A percentile compares a stretch with the other conserved stretches of the same genome.
phyloP scores from a whole-genome alignment of 495 filamentous ascomycete species.

The Lasiosphaeria miniovina region DNA sequence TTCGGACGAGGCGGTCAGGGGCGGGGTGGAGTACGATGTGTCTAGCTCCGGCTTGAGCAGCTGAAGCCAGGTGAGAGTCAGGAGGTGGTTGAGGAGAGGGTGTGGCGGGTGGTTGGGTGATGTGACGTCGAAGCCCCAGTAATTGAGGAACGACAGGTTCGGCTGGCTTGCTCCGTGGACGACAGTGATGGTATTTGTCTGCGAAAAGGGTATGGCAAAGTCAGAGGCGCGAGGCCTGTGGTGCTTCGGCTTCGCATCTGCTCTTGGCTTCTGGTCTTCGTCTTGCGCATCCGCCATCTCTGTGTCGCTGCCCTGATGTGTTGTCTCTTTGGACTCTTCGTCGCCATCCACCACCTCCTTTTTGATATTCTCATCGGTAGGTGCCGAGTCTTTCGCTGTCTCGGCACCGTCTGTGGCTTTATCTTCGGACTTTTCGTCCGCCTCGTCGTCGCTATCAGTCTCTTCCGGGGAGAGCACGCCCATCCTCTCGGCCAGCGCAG shows the following conservation, averaged over 20 bases:
- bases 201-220: conserved; percentile 45
- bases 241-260: conserved; percentile 23
- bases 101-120: conserved; percentile 63
- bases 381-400: conserved; percentile 1
- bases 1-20: conserved; percentile 50
- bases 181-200: conserved; percentile 80
- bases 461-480: conserved; percentile 64
- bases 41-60: conserved; percentile 72
- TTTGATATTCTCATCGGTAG: conserved; percentile 1
- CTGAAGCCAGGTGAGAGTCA: conserved; percentile 85
- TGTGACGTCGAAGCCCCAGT: conserved; percentile 76
- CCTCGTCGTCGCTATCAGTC: conserved; percentile 38
- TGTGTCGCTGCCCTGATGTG: conserved; percentile 10
- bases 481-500: conserved; percentile 88
- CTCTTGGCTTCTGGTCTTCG: conserved; percentile 7
- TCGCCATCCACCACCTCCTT: conserved; percentile 2
- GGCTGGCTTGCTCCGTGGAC: conserved; percentile 87
- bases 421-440: conserved; percentile 23
- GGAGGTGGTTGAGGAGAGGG: conserved; percentile 77
- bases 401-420: conserved; percentile 9
- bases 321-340: not conserved
- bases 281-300: conserved; percentile 22
- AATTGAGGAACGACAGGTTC: conserved; percentile 79
- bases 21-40: conserved; percentile 61
- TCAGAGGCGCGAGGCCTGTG: conserved; percentile 32